Base-by-base conservation (phyloP, 495 filamentous ascomycete genomes). In the Apiosordaria backusii region DNA sequence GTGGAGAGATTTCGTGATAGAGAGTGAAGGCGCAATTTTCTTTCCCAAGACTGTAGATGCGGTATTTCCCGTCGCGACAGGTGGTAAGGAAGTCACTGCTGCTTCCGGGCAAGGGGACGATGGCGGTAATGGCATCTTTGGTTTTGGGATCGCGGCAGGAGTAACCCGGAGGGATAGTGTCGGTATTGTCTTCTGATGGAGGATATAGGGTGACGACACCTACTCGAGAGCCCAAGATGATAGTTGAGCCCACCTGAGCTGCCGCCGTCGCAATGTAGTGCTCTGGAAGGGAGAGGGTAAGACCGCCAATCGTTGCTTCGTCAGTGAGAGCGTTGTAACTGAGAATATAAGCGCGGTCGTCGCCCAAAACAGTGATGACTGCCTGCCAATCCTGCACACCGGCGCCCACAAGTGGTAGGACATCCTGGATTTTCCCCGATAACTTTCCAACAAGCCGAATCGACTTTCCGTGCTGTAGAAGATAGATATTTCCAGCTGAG, bases 51-150 rank as follows among this genome's bases (percentile, higher is more conserved):
- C 75, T 76, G 71, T 84, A 85, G 57, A 93, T 81, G 29, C 87
- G 84, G 68, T 88, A 92, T 35, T 76, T 84, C 0, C 92, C 91
- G 75, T 96, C 89, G 53, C 93, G 85, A 29, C 87, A 89, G 27
- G 88, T 87, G 0, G 89, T 89, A 21, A 96, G 68, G 50, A 92
- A 78, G 53, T 79, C 84, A 35, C 35, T 68, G 2, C 64, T 18
- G 26, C 63, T 69, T 18, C 68, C 63, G 15, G 66, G 77, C 23
- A 82, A 73, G 10, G 76, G 70, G 4, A 81, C 70, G 35, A 97
- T 87, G 6, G 81, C 80, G 0, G 88, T 96, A 60, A 97, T 82
- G 15, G 90, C 84, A 62, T 96, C 91, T 66, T 82, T 81, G 23
- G 80, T 80, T 62, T 89, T 87, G 45, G 85, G 73, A 65, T 80